Conservation (phyloP, 2,329 filamentous ascomycete genomes). For the Trichothecium roseum region DNA sequence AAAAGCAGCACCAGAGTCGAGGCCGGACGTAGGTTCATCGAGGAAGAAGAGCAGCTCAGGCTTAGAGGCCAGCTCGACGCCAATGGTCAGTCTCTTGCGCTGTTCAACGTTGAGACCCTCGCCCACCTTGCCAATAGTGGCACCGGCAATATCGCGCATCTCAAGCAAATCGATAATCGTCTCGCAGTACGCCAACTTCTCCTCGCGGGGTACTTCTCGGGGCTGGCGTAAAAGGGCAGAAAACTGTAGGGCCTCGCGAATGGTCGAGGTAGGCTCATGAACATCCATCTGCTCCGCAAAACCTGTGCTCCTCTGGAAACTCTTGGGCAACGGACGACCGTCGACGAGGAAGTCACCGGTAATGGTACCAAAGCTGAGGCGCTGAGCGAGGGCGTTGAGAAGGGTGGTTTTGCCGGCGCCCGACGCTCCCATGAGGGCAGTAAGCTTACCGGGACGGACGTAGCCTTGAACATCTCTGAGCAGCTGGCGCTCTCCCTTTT, state of each 20-base stretch:
- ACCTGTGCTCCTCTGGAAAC: constrained; percentile 72
- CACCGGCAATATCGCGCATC: constrained; percentile 56
- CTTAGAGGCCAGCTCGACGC: constrained; percentile 45
- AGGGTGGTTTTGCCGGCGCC: constrained; percentile 63
- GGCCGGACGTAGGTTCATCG: constrained; percentile 51
- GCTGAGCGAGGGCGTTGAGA: constrained; percentile 62
- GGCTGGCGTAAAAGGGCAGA: constrained; percentile 55
- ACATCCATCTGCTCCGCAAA: constrained; percentile 57
- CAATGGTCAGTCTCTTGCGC: constrained; percentile 45
- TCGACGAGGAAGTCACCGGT: constrained; percentile 73
- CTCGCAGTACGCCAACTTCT: constrained; percentile 60
- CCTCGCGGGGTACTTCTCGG: constrained; percentile 40
- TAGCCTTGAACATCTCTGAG: constrained; percentile 73
- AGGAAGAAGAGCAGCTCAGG: constrained; percentile 53
- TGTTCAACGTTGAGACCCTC: constrained; percentile 52
- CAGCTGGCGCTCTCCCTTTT: constrained; percentile 56
- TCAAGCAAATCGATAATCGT: constrained; percentile 59
- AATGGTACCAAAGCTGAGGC: constrained; percentile 67
- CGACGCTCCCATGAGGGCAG: constrained; percentile 61
- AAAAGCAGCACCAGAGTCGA: constrained; percentile 47
- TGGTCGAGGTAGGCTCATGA: constrained; percentile 55
- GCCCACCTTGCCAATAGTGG: constrained; percentile 49
- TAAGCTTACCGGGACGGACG: constrained; percentile 72
- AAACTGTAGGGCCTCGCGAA: constrained; percentile 56
- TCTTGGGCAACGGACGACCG: constrained; percentile 57